phyloP scores from a whole-genome alignment of 2,329 filamentous ascomycete species.

The Botrytis medusae region DNA sequence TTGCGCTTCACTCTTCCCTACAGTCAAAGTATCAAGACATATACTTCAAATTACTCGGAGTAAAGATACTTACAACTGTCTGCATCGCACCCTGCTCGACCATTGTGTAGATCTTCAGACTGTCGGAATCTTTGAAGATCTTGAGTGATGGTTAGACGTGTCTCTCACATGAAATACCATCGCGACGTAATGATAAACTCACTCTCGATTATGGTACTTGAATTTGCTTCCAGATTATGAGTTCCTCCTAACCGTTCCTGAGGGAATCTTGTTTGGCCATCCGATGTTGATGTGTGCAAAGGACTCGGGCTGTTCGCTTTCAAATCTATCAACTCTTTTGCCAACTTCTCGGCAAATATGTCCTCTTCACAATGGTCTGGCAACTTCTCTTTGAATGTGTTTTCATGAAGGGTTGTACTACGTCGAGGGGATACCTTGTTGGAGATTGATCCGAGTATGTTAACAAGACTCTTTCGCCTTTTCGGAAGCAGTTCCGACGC shows the following conservation, averaged over 20 bases:
- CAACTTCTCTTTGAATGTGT: neutral
- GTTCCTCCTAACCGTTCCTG: neutral
- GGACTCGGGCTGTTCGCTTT: neutral
- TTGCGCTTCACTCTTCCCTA: conserved; percentile 19
- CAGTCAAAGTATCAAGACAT: neutral
- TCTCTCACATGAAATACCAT: neutral
- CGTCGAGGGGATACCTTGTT: conserved; percentile 26
- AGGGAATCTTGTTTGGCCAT: neutral
- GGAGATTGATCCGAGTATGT: conserved; percentile 32
- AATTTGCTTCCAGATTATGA: neutral
- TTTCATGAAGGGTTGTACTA: neutral
- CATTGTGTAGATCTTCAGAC: neutral
- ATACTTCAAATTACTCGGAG: neutral
- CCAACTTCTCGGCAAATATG: conserved; percentile 9
- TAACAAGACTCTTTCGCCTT: conserved; percentile 33
- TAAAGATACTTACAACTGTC: neutral
- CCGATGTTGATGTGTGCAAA: neutral
- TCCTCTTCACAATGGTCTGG: neutral
- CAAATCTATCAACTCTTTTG: conserved; percentile 6
- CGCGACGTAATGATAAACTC: neutral
- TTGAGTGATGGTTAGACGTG: neutral
- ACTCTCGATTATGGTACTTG: neutral
- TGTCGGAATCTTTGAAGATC: neutral
- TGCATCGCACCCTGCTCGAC: neutral
- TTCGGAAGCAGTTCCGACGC: conserved; percentile 7